These are phyloP conservation scores for Ceratobasidium sp. DNA, from an alignment of 1,284 basidiomycete species.

Conservation along the genomic window DNA sequence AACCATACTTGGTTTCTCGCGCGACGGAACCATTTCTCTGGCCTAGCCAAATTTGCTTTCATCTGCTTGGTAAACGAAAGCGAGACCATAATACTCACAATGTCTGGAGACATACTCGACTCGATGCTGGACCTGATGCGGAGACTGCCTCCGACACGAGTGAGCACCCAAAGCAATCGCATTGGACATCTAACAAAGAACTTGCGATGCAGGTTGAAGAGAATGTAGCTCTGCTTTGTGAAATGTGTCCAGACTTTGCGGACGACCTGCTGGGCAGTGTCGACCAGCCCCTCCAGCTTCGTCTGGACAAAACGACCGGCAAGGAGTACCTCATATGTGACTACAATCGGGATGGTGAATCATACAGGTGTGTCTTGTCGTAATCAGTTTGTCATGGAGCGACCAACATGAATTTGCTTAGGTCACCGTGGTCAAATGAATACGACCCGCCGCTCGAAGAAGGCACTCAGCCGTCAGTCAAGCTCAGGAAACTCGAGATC, in stretches of 20 bases:
- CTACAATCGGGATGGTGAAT: conserved; percentile 97
- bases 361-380: conserved; percentile 72
- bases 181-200: neutral
- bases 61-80: neutral
- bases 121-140: conserved; percentile 96
- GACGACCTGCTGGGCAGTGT: conserved; percentile 96
- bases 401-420: conserved; percentile 48
- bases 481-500: conserved; percentile 90
- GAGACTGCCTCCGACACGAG: conserved; percentile 82
- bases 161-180: neutral
- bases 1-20: conserved; percentile 10
- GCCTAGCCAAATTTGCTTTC: neutral
- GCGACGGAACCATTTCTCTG: neutral
- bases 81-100: neutral
- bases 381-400: conserved; percentile 1
- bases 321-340: conserved; percentile 95
- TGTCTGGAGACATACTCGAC: conserved; percentile 68
- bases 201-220: conserved; percentile 68
- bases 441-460: conserved; percentile 90
- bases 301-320: conserved; percentile 79
- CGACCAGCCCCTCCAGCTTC: conserved; percentile 90
- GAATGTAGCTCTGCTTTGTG: conserved; percentile 84
- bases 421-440: conserved; percentile 97
- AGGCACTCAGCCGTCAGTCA: conserved; percentile 83
- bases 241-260: conserved; percentile 90